These are phyloP conservation scores for Theobroma cacao DNA, from an alignment of 345 rosid genomes.

Conservation along the genomic window DNA sequence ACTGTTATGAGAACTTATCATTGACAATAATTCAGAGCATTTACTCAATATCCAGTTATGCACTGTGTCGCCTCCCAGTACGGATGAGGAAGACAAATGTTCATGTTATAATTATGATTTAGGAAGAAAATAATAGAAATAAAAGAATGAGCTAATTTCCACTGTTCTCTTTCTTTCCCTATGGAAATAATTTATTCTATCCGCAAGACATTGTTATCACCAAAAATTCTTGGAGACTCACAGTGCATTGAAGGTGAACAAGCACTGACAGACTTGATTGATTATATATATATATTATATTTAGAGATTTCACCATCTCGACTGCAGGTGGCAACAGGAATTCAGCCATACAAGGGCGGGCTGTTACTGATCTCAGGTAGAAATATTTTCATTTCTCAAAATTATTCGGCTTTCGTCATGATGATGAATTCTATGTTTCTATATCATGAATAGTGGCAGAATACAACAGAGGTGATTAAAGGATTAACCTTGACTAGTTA, in stretches of 20 bases:
- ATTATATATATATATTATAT: background rate
- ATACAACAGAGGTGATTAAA: background rate
- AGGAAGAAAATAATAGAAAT: background rate
- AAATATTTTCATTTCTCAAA: background rate
- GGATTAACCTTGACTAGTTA: background rate
- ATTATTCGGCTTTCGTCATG: background rate
- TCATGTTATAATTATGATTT: background rate
- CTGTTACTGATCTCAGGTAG: background rate
- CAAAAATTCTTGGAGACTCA: background rate
- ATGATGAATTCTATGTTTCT: background rate
- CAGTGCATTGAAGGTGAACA: background rate
- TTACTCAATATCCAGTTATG: background rate
- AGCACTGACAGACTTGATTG: background rate
- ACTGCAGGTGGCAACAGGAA: background rate
- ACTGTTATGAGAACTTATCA: too few relatives aligned
- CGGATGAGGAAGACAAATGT: background rate
- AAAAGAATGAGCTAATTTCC: background rate
- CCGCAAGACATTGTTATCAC: background rate
- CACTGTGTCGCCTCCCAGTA: background rate
- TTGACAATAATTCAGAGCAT: background rate
- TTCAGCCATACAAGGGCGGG: background rate
- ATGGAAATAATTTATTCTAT: too few relatives aligned
- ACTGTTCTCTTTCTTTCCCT: background rate
- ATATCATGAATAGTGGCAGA: background rate
- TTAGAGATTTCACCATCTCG: background rate